A percentile compares a stretch with the other conserved stretches of the same genome.
phyloP scores from a whole-genome alignment of 495 filamentous ascomycete genomes.

The Lepidopterella palustris region DNA sequence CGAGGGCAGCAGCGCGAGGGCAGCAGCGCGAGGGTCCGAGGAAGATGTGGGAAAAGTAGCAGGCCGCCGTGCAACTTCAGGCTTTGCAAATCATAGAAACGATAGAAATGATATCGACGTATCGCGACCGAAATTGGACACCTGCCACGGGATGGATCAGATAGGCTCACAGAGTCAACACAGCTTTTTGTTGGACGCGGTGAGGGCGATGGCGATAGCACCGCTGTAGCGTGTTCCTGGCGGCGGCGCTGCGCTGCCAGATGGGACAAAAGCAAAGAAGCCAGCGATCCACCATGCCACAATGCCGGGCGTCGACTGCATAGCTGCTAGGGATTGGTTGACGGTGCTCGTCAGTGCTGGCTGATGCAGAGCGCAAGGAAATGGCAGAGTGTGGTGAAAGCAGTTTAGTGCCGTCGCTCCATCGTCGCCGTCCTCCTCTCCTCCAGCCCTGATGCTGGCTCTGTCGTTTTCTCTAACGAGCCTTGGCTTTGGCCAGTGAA shows the following conservation, averaged over 20 bases:
- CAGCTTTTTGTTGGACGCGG: not conserved
- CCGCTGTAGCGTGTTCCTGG: slow-evolving; percentile 21
- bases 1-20: not conserved
- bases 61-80: not conserved
- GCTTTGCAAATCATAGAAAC: not conserved
- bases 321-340: slow-evolving; percentile 19
- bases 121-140: not conserved
- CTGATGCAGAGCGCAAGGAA: slow-evolving; percentile 8
- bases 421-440: slow-evolving; percentile 1
- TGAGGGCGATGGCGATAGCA: not conserved
- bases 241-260: slow-evolving; percentile 7
- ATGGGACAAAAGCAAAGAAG: slow-evolving; percentile 20
- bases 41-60: not conserved
- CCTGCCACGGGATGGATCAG: too few relatives aligned
- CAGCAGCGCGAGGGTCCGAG: not conserved
- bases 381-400: not conserved
- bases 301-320: slow-evolving; percentile 12
- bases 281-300: slow-evolving; percentile 20
- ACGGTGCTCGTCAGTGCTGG: slow-evolving; percentile 16
- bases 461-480: slow-evolving; percentile 13
- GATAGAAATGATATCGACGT: not conserved
- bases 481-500: not conserved
- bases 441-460: slow-evolving; percentile 20
- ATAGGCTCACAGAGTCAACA: too few relatives aligned
- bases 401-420: slow-evolving; percentile 20